Evolutionary conservation across 176 grass and related monocot genomes (phyloP).

Genomic region (Thinopyrum elongatum): DNA sequence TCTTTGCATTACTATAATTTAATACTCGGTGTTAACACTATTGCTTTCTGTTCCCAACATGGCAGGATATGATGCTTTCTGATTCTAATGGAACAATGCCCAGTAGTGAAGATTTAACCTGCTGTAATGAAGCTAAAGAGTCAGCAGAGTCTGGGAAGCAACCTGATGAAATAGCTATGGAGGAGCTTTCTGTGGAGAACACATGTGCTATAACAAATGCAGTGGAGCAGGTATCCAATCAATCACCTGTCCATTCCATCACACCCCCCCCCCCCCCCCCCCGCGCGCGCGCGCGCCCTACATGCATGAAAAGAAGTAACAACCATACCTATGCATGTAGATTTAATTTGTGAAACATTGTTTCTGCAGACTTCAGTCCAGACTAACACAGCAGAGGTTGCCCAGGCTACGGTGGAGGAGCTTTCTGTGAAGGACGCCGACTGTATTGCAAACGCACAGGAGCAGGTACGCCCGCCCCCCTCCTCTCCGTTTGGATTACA

Average conservation of each 20-base stretch:
- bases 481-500: background rate
- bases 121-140: slow-evolving; percentile 7
- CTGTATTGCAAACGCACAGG: background rate
- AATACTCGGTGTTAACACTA: background rate
- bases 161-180: background rate
- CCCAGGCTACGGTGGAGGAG: background rate
- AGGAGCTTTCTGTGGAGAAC: background rate
- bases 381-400: background rate
- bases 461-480: slow-evolving; percentile 15
- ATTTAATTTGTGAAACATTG: background rate
- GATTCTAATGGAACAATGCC: background rate
- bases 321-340: background rate
- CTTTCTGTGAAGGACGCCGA: slow-evolving; percentile 14
- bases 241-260: background rate
- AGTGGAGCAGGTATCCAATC: slow-evolving; percentile 23
- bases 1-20: background rate
- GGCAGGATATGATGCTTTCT: slow-evolving; percentile 18
- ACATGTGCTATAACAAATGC: background rate
- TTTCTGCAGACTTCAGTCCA: slow-evolving; percentile 14
- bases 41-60: slow-evolving; percentile 23
- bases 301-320: background rate
- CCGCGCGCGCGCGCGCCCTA: no score
- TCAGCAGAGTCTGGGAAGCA: slow-evolving; percentile 18
- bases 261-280: no score
- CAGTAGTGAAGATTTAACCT: background rate